Conservation (phyloP, 768 basidiomycete genomes). For the Gymnopilus junonius region DNA sequence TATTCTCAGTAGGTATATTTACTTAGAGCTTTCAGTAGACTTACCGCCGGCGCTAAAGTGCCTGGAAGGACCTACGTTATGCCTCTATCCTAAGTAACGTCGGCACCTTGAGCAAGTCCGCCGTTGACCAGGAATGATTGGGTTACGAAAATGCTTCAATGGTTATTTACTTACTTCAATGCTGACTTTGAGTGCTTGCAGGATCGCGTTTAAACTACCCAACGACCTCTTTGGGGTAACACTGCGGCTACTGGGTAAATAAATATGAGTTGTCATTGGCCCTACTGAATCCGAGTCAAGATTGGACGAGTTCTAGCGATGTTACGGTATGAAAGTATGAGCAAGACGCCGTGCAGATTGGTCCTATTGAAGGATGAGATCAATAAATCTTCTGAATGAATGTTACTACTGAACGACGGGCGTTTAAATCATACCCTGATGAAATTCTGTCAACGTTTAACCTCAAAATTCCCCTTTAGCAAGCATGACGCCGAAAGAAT, state of each 20-base stretch:
- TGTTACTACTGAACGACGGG: no score
- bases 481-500: not conserved
- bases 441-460: no score
- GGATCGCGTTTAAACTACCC: not conserved
- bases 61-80: not conserved
- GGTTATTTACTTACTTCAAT: not conserved
- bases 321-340: not conserved
- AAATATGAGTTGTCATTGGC: not conserved
- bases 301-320: not conserved
- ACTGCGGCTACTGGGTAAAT: not conserved
- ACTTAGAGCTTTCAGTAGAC: not conserved
- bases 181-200: not conserved
- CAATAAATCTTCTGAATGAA: not conserved
- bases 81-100: no score
- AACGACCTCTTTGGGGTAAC: not conserved
- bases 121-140: no score
- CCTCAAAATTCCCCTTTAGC: no score
- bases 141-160: not conserved
- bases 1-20: not conserved
- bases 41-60: conserved; percentile 4
- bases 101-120: no score
- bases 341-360: not conserved
- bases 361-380: not conserved
- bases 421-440: not conserved
- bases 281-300: not conserved